Evolutionary conservation across 495 filamentous ascomycete genomes (phyloP).

Genomic region (Friedmanniomyces simplex): DNA sequence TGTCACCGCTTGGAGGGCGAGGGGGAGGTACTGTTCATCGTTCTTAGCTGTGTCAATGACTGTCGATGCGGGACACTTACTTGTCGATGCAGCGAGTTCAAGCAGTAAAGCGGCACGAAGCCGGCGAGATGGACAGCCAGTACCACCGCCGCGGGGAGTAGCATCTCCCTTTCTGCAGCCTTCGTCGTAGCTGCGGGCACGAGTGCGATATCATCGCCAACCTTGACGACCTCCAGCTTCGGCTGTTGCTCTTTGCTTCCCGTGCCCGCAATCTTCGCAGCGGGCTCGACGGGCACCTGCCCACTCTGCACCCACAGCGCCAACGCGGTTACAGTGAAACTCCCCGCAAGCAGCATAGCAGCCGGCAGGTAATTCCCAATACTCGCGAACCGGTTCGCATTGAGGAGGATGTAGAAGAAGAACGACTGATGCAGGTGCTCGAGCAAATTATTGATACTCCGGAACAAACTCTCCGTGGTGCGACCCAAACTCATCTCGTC

Average conservation of each 20-base stretch:
- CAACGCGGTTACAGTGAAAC: constrained; percentile 93
- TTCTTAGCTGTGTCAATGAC: background rate
- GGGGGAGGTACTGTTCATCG: constrained; percentile 46
- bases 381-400: constrained; percentile 83
- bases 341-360: constrained; percentile 88
- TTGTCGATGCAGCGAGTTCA: constrained; percentile 60
- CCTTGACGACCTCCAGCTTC: constrained; percentile 26
- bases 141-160: constrained; percentile 67
- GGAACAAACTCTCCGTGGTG: constrained; percentile 76
- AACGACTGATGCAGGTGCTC: constrained; percentile 98
- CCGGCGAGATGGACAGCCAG: constrained; percentile 62
- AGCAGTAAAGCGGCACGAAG: constrained; percentile 74
- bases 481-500: constrained; percentile 93
- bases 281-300: constrained; percentile 4
- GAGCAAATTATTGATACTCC: constrained; percentile 88
- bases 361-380: constrained; percentile 96
- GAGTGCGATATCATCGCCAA: constrained; percentile 28
- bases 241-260: constrained; percentile 16
- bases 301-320: constrained; percentile 84
- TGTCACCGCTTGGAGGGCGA: constrained; percentile 48
- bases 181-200: constrained; percentile 26
- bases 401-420: constrained; percentile 98
- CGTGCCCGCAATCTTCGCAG: background rate
- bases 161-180: constrained; percentile 56
- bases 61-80: too few relatives aligned